phyloP scores from a whole-genome alignment of 2,329 filamentous ascomycete species.

The Trichophyton equinum region DNA sequence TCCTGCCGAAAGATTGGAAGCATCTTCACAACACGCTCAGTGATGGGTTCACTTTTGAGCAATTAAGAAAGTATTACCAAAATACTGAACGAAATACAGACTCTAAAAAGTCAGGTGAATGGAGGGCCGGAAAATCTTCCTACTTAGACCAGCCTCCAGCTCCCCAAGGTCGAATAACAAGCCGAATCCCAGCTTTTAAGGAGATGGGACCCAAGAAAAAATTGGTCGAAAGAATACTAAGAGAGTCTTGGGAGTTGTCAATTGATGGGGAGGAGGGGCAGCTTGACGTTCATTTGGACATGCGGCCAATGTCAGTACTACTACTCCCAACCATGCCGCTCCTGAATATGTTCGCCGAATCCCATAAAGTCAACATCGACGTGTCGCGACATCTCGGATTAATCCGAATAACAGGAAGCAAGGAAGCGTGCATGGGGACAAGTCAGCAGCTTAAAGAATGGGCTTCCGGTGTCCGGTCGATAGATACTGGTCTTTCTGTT shows the following conservation, averaged over 20 bases:
- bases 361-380: constrained; percentile 27
- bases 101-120: constrained; percentile 9
- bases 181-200: constrained; percentile 16
- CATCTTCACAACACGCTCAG: constrained; percentile 20
- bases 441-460: constrained; percentile 23
- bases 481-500: constrained; percentile 18
- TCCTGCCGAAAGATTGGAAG: constrained; percentile 21
- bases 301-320: constrained; percentile 21
- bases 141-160: constrained; percentile 18
- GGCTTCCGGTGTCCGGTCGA: constrained; percentile 20
- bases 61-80: constrained; percentile 22
- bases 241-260: constrained; percentile 29
- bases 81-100: background rate
- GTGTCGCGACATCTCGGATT: constrained; percentile 23
- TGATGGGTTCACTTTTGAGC: constrained; percentile 25
- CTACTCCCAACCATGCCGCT: constrained; percentile 24
- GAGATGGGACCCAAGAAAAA: constrained; percentile 22
- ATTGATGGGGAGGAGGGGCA: constrained; percentile 25
- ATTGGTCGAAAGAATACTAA: constrained; percentile 26
- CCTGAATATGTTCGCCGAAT: constrained; percentile 25
- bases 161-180: constrained; percentile 12
- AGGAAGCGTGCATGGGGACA: constrained; percentile 24
- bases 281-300: constrained; percentile 23
- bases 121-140: constrained; percentile 24
- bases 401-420: constrained; percentile 26